Evolutionary conservation across 108 stramenopile species (phyloP), one percentile per base, ranked within the genome.

Genomic region (Skeletonema menzelii): DNA sequence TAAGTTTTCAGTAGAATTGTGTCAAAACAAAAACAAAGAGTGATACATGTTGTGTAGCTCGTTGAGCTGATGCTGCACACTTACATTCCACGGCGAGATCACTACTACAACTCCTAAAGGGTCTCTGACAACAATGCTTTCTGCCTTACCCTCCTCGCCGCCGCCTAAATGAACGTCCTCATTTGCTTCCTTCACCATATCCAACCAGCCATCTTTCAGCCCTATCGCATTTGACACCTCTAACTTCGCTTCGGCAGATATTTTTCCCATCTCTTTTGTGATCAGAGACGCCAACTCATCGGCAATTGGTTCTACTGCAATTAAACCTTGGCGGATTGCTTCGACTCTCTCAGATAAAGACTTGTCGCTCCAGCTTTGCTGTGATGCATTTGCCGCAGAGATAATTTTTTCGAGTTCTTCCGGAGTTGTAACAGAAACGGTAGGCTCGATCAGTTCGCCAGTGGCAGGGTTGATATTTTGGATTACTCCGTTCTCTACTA

Each of bases 91-190:
- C 3, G 90, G 91, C 60, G 84, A 79, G 66, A 92, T 59, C 15
- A 93, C 80, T 22, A 75, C 92, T 3, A 92, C 95, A 24, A 95
- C 93, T 27, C 95, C 97, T 8, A 88, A 78, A 8, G 94, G 80
- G 63, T 94, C 87, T 56, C 92, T 82, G 3, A 90, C 83, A 19
- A 91, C 73, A 15, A 76, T 70, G 69, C 75, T 80, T 31, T 66
- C 77, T 65, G 62, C 74, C 69, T 77, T 84, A 37, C 32, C 90
- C 32, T 78, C 73, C 66, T 77, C 85, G 47, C 32, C 90, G 30
- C 74, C 73, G 20, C 75, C 59, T 8, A 82, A 47, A 27, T 42
- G 30, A 19, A 77, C 79, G 13, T 80, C 82, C 35, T 73, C 66
- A 31, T 83, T 85, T 26, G 91, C 65, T 59, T 86, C 80, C 63